Percentiles rank a stretch among this genome's conserved stretches.
phyloP scores from a whole-genome alignment of 108 stramenopile species.

The Nitzschia inconspicua region DNA sequence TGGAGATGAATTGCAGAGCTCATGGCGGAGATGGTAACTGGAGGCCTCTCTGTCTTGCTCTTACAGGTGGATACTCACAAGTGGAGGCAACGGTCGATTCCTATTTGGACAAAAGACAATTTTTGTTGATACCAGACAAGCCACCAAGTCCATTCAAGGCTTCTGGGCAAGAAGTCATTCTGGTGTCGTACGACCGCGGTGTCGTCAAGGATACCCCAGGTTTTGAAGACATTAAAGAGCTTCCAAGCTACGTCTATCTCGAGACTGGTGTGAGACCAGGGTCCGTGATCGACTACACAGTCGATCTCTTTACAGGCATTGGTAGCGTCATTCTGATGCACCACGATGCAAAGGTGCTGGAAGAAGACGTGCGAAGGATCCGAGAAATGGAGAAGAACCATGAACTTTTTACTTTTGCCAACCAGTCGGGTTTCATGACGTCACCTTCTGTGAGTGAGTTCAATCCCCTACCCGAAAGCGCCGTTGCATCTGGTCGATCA shows the following conservation, averaged over 20 bases:
- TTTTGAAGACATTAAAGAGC: constrained; percentile 70
- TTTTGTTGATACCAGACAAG: constrained; percentile 50
- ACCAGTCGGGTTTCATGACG: constrained; percentile 18
- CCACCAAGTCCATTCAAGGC: constrained; percentile 83
- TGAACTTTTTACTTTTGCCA: constrained; percentile 59
- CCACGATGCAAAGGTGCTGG: constrained; percentile 52
- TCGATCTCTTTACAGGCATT: constrained; percentile 83
- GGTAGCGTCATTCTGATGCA: constrained; percentile 85
- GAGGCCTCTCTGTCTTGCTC: constrained; percentile 68
- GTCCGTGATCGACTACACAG: constrained; percentile 71
- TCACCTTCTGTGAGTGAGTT: constrained; percentile 25
- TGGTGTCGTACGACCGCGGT: constrained; percentile 73
- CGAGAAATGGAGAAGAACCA: constrained; percentile 75
- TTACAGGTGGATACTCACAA: constrained; percentile 84
- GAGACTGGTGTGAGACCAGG: constrained; percentile 78
- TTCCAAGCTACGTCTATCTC: constrained; percentile 74
- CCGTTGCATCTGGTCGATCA: too few relatives aligned
- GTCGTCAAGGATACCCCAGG: constrained; percentile 73
- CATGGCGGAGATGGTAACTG: constrained; percentile 96
- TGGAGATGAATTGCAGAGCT: constrained; percentile 73
- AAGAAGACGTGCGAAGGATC: constrained; percentile 63
- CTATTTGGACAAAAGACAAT: constrained; percentile 66
- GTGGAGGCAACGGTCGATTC: constrained; percentile 82
- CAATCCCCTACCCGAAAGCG: too few relatives aligned
- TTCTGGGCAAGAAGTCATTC: constrained; percentile 82